Evolutionary conservation across 805 yeast genomes (phyloP).

Genomic region (Saturnispora ahearnii): DNA sequence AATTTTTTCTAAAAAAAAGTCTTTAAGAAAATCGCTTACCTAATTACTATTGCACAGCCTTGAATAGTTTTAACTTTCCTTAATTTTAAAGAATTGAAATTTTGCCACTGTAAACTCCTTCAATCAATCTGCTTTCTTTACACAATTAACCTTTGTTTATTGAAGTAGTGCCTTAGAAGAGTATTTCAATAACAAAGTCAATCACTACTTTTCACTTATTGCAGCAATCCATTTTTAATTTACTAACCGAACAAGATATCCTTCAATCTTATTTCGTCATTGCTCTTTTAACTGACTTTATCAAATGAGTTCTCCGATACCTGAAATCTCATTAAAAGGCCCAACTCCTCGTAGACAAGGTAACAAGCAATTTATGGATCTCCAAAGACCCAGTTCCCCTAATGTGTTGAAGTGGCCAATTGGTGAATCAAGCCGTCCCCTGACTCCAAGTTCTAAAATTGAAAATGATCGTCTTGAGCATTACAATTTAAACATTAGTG

Average conservation of each 20-base stretch:
- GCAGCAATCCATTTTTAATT: not conserved
- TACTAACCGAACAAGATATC: not conserved
- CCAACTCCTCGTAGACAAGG: constrained; percentile 9
- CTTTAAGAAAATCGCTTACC: not conserved
- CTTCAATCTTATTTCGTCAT: not conserved
- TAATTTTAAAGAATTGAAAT: not conserved
- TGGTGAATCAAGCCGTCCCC: constrained; percentile 7
- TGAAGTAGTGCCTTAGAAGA: not conserved
- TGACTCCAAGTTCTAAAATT: constrained; percentile 5
- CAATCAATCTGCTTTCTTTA: not conserved
- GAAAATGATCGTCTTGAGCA: constrained; percentile 20
- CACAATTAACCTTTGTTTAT: not conserved
- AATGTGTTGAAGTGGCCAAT: not conserved
- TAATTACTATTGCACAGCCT: not conserved
- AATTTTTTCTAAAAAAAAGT: not conserved
- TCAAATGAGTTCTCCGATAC: constrained; percentile 14
- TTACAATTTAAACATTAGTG: constrained; percentile 51
- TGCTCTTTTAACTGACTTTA: not conserved
- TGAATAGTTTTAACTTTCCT: not conserved
- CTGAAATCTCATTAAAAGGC: constrained; percentile 8
- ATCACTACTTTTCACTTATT: not conserved
- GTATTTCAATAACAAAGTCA: not conserved
- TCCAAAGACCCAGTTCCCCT: constrained; percentile 1
- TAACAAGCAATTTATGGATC: not conserved
- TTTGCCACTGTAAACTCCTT: not conserved